Conservation (phyloP, 163 green algal species). For the Scenedesmus sp. region DNA sequence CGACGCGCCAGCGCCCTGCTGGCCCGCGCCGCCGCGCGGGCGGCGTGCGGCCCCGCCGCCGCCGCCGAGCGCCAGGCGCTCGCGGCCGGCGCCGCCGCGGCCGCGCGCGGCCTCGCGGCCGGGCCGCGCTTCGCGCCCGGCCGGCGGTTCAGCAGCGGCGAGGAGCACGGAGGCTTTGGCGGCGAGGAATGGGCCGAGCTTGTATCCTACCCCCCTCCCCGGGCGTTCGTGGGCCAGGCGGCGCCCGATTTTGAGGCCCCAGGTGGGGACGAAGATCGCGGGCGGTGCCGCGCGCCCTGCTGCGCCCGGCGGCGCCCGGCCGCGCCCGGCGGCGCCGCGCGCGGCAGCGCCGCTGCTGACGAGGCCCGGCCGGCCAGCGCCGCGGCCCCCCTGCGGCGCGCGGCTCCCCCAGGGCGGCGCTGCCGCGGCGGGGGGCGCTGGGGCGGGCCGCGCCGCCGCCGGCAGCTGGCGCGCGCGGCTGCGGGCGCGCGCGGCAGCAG, state of each 20-base stretch:
- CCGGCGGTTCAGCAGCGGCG: too few species aligned
- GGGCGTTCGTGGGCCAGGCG: constrained; percentile 48
- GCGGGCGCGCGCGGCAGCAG: not conserved
- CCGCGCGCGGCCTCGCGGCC: too few species aligned
- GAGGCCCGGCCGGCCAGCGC: not conserved
- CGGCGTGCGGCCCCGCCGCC: too few species aligned
- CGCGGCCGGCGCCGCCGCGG: too few species aligned
- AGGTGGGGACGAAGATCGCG: constrained; percentile 27
- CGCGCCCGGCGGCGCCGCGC: too few species aligned
- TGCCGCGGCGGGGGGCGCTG: too few species aligned
- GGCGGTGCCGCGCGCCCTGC: not conserved
- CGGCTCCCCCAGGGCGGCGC: too few species aligned
- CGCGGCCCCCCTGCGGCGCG: not conserved
- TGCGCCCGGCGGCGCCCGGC: not conserved
- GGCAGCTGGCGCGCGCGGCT: not conserved
- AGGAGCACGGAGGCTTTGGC: constrained; percentile 23
- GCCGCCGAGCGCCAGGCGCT: too few species aligned
- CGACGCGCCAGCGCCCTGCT: too few species aligned
- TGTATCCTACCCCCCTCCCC: constrained; percentile 42
- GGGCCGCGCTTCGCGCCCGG: too few species aligned
- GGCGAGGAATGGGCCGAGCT: constrained; percentile 14
- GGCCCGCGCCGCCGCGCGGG: too few species aligned
- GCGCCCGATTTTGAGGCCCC: constrained; percentile 50
- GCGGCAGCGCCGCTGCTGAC: too few species aligned
- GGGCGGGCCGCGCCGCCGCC: not conserved